These are phyloP conservation scores for Saposhnikovia divaricata DNA, from an alignment of 129 eudicot species.

Conservation along the genomic window DNA sequence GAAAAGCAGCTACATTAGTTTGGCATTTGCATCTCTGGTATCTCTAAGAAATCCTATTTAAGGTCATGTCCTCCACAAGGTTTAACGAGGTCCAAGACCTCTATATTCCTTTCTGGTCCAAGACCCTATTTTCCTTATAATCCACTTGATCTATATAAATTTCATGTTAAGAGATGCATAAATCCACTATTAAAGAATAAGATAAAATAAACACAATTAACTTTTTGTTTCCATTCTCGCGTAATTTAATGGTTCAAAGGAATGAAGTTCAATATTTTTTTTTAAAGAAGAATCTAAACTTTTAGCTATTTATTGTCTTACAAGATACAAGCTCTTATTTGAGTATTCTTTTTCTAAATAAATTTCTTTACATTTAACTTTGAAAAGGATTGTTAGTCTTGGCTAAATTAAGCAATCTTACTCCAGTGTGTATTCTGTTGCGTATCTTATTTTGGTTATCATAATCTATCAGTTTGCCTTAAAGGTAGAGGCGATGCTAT, in stretches of 20 bases:
- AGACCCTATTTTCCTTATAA: not conserved
- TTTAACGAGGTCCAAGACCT: not conserved
- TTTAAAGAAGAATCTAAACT: too few relatives aligned
- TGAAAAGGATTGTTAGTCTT: not conserved
- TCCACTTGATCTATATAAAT: not conserved
- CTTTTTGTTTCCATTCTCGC: not conserved
- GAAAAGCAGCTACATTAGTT: not conserved
- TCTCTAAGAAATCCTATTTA: too few relatives aligned
- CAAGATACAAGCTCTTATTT: not conserved
- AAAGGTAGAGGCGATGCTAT: not conserved
- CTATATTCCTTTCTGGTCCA: not conserved
- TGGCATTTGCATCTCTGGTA: too few relatives aligned
- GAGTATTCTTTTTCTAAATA: not conserved
- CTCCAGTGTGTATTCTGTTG: not conserved
- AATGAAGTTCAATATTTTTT: not conserved
- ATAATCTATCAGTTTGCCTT: not conserved
- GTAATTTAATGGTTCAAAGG: not conserved
- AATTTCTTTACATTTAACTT: not conserved
- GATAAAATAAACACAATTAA: not conserved
- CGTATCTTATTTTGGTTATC: not conserved
- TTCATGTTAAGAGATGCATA: not conserved
- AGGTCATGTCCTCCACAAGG: not conserved
- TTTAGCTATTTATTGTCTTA: too few relatives aligned
- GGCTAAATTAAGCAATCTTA: too few relatives aligned
- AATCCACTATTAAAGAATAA: not conserved